These are phyloP conservation scores for Trypanosoma platydactyli DNA, from an alignment of 208 protist genomes.

Conservation along the genomic window DNA sequence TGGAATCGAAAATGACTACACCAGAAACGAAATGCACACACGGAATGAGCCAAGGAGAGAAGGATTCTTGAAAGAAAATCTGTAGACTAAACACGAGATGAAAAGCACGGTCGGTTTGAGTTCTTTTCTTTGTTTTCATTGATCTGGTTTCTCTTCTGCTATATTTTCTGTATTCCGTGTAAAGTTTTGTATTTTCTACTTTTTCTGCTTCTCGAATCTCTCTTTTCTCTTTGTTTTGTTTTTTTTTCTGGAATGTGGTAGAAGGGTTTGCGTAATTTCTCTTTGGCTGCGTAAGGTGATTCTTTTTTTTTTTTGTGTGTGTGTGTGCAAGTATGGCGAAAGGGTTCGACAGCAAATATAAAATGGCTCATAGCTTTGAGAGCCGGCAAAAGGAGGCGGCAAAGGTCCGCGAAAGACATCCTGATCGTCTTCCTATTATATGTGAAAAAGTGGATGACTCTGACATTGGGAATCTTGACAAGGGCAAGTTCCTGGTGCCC, in stretches of 20 bases:
- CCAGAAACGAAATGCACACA: background rate
- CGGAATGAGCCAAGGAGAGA: background rate
- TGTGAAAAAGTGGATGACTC: slow-evolving; percentile 91
- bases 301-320: no score
- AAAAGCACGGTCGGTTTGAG: no score
- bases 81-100: no score
- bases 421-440: slow-evolving; percentile 92
- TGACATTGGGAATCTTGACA: slow-evolving; percentile 90
- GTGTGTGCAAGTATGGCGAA: background rate
- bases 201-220: background rate
- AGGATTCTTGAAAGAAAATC: no score
- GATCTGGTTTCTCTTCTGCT: no score
- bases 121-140: background rate
- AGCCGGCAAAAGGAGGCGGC: slow-evolving; percentile 62
- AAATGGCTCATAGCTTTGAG: slow-evolving; percentile 70
- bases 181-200: background rate
- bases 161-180: background rate
- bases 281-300: background rate
- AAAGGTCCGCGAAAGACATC: slow-evolving; percentile 66
- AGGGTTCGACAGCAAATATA: slow-evolving; percentile 44
- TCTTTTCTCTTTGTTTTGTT: slow-evolving; percentile 1
- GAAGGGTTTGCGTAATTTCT: background rate
- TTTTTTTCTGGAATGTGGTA: background rate
- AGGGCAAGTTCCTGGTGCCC: slow-evolving; percentile 91
- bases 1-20: background rate